Percentiles rank a stretch among this genome's conserved stretches.
Conservation (phyloP, 768 basidiomycete species). For the Leccinum longicurvipes region DNA sequence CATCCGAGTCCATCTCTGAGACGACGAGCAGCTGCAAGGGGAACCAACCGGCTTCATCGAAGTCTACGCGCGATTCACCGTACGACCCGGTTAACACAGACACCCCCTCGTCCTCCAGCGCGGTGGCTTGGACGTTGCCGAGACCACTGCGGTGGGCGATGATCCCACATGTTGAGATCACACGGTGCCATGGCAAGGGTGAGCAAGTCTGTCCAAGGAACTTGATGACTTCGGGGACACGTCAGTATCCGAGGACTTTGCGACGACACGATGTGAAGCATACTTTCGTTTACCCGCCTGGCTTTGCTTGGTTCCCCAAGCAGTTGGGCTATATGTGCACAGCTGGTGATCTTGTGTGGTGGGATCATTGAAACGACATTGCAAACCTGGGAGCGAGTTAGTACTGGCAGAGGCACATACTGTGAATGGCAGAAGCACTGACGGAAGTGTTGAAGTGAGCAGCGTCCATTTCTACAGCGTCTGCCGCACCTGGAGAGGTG, state of each 20-base stretch:
- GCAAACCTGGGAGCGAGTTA: constrained; percentile 50
- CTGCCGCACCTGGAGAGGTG: not conserved
- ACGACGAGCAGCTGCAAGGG: constrained; percentile 31
- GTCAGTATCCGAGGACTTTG: not conserved
- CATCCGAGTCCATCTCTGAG: constrained; percentile 12
- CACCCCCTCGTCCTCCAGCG: constrained; percentile 73
- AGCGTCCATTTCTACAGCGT: constrained; percentile 11
- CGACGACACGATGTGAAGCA: constrained; percentile 1
- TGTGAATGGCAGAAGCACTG: not conserved
- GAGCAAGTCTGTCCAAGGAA: constrained; percentile 58
- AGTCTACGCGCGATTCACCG: constrained; percentile 56
- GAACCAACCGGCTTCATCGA: constrained; percentile 62
- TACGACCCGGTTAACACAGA: constrained; percentile 52
- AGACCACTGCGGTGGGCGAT: constrained; percentile 74
- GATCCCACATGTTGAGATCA: constrained; percentile 61
- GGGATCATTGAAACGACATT: constrained; percentile 66
- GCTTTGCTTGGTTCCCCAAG: constrained; percentile 74
- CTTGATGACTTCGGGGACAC: constrained; percentile 54
- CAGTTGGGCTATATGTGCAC: constrained; percentile 75
- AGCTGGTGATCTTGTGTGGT: constrained; percentile 62
- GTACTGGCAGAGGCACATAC: not conserved
- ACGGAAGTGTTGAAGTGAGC: constrained; percentile 21
- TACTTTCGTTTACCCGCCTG: constrained; percentile 80
- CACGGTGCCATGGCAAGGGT: constrained; percentile 77
- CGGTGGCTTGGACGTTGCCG: constrained; percentile 64